phyloP scores from a whole-genome alignment of 176 grass and related monocot species.

The Phyllostachys edulis region DNA sequence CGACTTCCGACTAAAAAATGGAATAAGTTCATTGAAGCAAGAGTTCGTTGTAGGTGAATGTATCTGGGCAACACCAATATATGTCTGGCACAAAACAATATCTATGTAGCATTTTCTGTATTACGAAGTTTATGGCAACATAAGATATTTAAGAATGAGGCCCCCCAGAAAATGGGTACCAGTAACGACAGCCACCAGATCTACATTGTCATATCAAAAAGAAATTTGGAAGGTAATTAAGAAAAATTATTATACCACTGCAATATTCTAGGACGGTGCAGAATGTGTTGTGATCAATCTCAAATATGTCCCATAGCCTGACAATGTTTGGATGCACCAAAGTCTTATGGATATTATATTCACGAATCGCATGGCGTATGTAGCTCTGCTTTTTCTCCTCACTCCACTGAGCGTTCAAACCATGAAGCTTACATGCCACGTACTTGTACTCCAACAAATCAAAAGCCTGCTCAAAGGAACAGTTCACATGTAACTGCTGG shows the following conservation, averaged over 20 bases:
- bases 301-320: constrained; percentile 96
- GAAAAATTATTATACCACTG: constrained; percentile 68
- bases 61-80: constrained; percentile 4
- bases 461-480: constrained; percentile 72
- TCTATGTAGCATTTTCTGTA: not conserved
- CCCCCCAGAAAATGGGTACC: not conserved
- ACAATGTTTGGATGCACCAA: constrained; percentile 97
- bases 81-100: not conserved
- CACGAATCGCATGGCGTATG: constrained; percentile 93
- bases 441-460: constrained; percentile 97
- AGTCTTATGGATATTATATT: constrained; percentile 99
- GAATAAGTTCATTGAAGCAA: not conserved
- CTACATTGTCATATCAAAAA: constrained; percentile 17
- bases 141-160: constrained; percentile 1
- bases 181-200: not conserved
- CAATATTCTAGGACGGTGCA: constrained; percentile 97
- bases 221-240: constrained; percentile 3
- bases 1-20: not conserved
- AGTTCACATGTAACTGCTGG: constrained; percentile 23
- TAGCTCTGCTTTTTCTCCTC: constrained; percentile 99
- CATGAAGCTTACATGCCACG: constrained; percentile 98
- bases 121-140: not conserved
- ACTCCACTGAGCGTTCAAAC: constrained; percentile 94
- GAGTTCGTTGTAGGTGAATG: not conserved
- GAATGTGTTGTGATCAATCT: constrained; percentile 98